Evolutionary conservation across 768 basidiomycete species (phyloP), one percentile per base, ranked within the genome.

Genomic region (Coprinellus aureogranulatus): DNA sequence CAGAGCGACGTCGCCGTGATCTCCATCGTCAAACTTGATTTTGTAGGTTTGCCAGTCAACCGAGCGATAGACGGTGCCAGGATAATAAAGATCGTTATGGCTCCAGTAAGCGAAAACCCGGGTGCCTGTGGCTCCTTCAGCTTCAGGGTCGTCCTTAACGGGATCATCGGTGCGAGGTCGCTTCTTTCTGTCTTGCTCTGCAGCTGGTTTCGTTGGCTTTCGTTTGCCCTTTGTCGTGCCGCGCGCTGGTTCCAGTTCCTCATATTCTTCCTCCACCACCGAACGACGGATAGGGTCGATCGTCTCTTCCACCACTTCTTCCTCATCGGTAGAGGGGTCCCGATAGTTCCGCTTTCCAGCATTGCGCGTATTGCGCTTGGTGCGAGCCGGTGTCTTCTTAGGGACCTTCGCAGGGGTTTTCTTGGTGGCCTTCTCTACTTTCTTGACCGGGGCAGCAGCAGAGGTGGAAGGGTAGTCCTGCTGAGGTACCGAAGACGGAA

Each of bases 41-140:
- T 64, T 51, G 67, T 83, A 87, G 2, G 63, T 66, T 30, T 64
- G 65, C 26, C 65, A 66, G 25, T 46, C 63, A 23, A 61, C 55
- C 51, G 67, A 61, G 18, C 75, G 72, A 53, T 83, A 65, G 26
- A 89, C 77, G 34, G 70, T 75, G 16, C 89, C 91, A 18, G 83
- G 69, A 65, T 85, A 88, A 70, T 78, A 92, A 62, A 78, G 77
- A 3, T 77, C 79, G 49, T 84, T 83, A 45, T 52, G 4, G 9
- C 23, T 20, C 88, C 88, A 90, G 11, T 86, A 65, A 9, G 87
- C 89, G 62, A 88, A 85, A n/a, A 91, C 86, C 4, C 82, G 81
- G 12, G 85, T 87, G 5, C 28, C n/a, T 50, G n/a, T 18, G 18
- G 64, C 59, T 26, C 51, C 28, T n/a, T n/a, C n/a, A n/a, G n/a